Evolutionary conservation across 139 green algal species (phyloP).

Genomic region (Bryopsis sp.): DNA sequence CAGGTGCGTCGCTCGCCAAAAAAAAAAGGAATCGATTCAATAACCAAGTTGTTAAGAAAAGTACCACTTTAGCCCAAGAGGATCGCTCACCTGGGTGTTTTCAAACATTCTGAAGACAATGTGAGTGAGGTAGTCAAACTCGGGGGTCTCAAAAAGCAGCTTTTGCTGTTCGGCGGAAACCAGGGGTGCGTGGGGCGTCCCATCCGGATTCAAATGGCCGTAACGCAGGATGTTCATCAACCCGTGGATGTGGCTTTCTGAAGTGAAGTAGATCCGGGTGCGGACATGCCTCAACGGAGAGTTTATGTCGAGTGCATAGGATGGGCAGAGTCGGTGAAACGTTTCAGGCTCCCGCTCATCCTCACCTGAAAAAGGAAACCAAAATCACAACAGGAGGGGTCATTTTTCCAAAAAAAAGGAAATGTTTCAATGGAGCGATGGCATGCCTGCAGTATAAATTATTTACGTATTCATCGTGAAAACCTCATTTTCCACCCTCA

Average conservation of each 20-base stretch:
- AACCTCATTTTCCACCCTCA: too few species aligned
- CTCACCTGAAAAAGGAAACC: constrained; percentile 12
- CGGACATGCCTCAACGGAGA: constrained; percentile 89
- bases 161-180: constrained; percentile 30
- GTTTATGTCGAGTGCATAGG: constrained; percentile 88
- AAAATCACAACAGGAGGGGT: too few species aligned
- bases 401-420: too few species aligned
- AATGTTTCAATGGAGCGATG: too few species aligned
- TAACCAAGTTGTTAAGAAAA: too few species aligned
- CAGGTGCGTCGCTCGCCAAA: too few species aligned
- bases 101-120: constrained; percentile 96
- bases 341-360: constrained; percentile 26
- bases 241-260: constrained; percentile 89
- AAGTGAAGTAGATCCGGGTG: constrained; percentile 98
- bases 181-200: constrained; percentile 12
- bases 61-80: too few species aligned
- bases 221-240: constrained; percentile 90
- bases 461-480: too few species aligned
- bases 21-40: too few species aligned
- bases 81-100: constrained; percentile 58
- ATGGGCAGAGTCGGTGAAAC: constrained; percentile 67
- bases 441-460: too few species aligned
- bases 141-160: constrained; percentile 45
- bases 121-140: constrained; percentile 96
- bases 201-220: constrained; percentile 35